Percentiles rank a stretch among this genome's conserved stretches.
phyloP scores from a whole-genome alignment of 108 stramenopile genomes.

The Pseudonitzschia pungens region DNA sequence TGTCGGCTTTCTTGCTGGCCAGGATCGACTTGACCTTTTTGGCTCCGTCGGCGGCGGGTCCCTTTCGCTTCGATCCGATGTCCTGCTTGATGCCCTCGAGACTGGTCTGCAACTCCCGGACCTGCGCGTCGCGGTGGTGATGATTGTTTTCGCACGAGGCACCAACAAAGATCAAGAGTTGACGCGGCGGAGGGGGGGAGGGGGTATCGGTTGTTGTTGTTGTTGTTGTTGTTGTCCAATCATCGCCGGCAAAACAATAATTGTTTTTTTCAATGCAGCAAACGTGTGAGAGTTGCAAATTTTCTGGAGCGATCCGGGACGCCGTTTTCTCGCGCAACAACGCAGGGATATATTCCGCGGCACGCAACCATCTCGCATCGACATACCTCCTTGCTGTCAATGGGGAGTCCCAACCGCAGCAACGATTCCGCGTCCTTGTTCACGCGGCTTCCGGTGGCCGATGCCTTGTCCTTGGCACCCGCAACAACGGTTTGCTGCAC shows the following conservation, averaged over 20 bases:
- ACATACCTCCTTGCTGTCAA: conserved; percentile 86
- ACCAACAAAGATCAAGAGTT: neutral
- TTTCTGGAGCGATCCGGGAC: neutral
- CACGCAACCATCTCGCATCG: neutral
- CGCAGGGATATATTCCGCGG: neutral
- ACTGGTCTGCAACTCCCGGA: conserved; percentile 75
- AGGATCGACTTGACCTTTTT: conserved; percentile 66
- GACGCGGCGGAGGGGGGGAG: no score
- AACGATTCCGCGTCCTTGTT: conserved; percentile 93
- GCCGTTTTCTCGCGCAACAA: no score
- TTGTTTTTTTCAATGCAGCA: no score
- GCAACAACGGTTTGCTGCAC: conserved; percentile 27
- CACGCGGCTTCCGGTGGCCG: conserved; percentile 82
- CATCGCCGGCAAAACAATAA: no score
- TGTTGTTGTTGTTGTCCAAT: no score
- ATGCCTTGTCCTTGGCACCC: conserved; percentile 85
- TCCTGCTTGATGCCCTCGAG: conserved; percentile 84
- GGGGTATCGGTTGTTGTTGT: no score
- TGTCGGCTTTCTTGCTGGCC: conserved; percentile 53
- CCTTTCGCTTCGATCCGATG: conserved; percentile 78
- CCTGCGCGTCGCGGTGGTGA: conserved; percentile 52
- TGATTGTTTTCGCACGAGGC: neutral
- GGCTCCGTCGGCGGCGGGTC: conserved; percentile 80
- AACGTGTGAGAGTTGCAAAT: neutral
- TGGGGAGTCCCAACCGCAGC: conserved; percentile 86